A percentile compares a stretch with the other conserved stretches of the same genome.
These are phyloP conservation scores for Suhomyces yuchorum DNA, from an alignment of 1,139 yeast species.

Conservation along the genomic window DNA sequence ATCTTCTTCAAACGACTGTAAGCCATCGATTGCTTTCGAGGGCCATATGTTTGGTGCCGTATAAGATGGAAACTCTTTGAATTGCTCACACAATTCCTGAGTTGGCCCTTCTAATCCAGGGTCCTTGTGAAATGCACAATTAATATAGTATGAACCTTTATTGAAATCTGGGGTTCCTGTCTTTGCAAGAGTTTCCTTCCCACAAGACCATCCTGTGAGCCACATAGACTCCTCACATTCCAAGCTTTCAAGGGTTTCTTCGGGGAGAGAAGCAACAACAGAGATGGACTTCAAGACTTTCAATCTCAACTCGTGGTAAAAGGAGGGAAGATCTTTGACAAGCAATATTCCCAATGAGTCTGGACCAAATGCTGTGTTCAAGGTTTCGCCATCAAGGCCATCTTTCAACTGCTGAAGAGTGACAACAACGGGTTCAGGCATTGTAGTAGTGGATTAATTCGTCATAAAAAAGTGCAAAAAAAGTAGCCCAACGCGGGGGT, in stretches of 20 bases:
- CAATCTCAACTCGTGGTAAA: slow-evolving; percentile 40
- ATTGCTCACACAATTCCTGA: slow-evolving; percentile 29
- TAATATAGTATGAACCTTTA: slow-evolving; percentile 63
- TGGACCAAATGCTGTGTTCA: slow-evolving; percentile 56
- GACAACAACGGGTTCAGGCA: slow-evolving; percentile 31
- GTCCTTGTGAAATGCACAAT: slow-evolving; percentile 57
- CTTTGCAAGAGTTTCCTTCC: slow-evolving; percentile 50
- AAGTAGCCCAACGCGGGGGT: slow-evolving; percentile 29
- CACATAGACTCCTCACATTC: slow-evolving; percentile 53
- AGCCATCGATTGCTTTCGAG: slow-evolving; percentile 19
- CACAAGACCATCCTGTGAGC: slow-evolving; percentile 70
- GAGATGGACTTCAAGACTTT: slow-evolving; percentile 51
- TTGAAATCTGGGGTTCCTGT: slow-evolving; percentile 48
- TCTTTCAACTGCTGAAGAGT: slow-evolving; percentile 34
- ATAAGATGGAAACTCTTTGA: slow-evolving; percentile 44
- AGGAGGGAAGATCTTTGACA: slow-evolving; percentile 43
- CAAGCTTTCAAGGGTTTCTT: slow-evolving; percentile 33
- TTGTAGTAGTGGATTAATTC: not conserved
- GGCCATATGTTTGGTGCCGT: slow-evolving; percentile 63
- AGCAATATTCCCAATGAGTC: slow-evolving; percentile 59
- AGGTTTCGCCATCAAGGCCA: slow-evolving; percentile 35
- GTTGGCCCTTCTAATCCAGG: slow-evolving; percentile 49
- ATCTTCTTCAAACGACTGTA: slow-evolving; percentile 36
- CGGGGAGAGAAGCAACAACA: slow-evolving; percentile 46
- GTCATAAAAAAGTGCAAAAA: slow-evolving; percentile 8